Conservation (phyloP, 2,329 filamentous ascomycete species). For the Fusarium tjaetaba region DNA sequence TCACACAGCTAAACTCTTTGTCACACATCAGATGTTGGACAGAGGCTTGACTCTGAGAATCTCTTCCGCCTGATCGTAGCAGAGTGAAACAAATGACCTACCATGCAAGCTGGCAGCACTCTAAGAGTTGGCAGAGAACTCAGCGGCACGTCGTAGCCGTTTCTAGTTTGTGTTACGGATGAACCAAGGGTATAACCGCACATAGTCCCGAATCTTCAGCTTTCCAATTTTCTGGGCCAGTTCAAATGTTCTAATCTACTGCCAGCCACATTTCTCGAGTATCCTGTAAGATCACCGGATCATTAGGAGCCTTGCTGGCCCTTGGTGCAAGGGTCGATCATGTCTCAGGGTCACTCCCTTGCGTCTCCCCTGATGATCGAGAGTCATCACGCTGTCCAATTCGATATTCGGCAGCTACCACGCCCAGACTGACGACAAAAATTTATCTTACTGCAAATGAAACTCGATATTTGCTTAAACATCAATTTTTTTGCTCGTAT, state of each 20-base stretch:
- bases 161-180: background rate
- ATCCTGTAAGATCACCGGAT: background rate
- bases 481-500: no score
- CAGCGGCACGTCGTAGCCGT: background rate
- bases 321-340: conserved; percentile 18
- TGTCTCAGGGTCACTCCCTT: conserved; percentile 36
- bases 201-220: background rate
- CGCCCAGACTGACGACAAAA: background rate
- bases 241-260: background rate
- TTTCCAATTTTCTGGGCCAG: background rate
- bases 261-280: conserved; percentile 14
- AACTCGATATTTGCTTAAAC: no score
- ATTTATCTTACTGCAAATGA: no score
- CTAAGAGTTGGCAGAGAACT: background rate
- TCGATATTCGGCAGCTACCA: background rate
- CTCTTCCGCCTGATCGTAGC: background rate
- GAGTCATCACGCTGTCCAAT: background rate
- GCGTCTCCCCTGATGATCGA: conserved; percentile 15
- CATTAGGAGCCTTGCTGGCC: background rate
- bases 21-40: background rate
- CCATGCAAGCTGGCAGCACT: background rate
- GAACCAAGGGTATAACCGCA: background rate
- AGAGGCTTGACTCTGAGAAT: background rate
- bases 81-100: background rate
- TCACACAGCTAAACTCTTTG: background rate